These are phyloP conservation scores for Camellia japonica DNA, from an alignment of 148 eudicot species.

Conservation along the genomic window DNA sequence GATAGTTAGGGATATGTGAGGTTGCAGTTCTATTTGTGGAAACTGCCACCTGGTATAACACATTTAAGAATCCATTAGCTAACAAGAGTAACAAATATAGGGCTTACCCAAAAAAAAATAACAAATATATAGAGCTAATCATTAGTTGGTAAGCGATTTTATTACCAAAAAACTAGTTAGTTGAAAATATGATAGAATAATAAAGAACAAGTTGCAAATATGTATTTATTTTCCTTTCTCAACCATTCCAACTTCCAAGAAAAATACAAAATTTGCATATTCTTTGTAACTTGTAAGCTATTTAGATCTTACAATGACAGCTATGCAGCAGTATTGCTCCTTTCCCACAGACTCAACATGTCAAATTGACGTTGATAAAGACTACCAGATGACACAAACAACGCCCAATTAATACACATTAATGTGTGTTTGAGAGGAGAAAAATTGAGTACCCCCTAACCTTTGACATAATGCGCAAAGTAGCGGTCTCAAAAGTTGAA, in stretches of 20 bases:
- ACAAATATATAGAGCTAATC: background rate
- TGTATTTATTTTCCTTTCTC: background rate
- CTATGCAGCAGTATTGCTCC: background rate
- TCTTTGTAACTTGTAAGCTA: background rate
- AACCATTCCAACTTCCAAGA: background rate
- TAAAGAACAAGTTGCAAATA: background rate
- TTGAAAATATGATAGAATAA: background rate
- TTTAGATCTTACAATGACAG: background rate
- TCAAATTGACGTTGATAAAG: background rate
- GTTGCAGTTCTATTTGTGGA: constrained; percentile 82
- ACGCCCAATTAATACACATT: no score
- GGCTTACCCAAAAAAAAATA: background rate
- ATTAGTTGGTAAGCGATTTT: background rate
- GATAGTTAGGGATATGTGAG: constrained; percentile 87
- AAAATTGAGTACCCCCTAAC: no score
- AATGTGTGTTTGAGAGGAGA: no score
- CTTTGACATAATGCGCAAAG: no score
- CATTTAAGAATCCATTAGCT: constrained; percentile 16
- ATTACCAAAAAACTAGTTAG: no score
- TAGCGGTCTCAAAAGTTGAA: no score
- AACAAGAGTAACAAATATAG: background rate
- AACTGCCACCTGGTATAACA: constrained; percentile 64
- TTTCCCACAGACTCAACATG: background rate
- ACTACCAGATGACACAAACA: background rate
- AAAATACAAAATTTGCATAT: background rate